Conservation (phyloP, 2,329 filamentous ascomycete species). For the Claviceps sp. region DNA sequence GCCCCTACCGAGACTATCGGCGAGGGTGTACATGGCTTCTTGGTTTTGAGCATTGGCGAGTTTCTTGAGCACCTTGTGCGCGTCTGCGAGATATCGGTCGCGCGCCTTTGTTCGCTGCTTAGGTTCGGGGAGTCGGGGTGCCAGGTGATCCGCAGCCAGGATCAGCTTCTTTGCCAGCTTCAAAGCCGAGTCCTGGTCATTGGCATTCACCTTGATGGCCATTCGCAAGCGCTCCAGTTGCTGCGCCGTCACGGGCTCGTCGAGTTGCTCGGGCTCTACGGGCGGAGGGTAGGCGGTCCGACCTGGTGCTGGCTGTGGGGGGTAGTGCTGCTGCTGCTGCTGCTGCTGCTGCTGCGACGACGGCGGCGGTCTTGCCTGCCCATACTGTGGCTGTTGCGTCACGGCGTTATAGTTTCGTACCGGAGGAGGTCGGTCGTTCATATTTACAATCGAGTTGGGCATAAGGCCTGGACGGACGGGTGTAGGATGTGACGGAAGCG, state of each 20-base stretch:
- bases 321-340: slow-evolving; percentile 8
- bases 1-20: slow-evolving; percentile 78
- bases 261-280: slow-evolving; percentile 1
- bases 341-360: slow-evolving; percentile 19
- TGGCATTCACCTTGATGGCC: slow-evolving; percentile 55
- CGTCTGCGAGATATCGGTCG: slow-evolving; percentile 74
- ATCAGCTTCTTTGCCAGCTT: slow-evolving; percentile 70
- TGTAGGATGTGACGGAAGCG: slow-evolving; percentile 45
- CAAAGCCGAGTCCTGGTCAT: slow-evolving; percentile 59
- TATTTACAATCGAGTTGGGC: slow-evolving; percentile 41
- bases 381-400: slow-evolving; percentile 20
- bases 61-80: slow-evolving; percentile 85
- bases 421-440: slow-evolving; percentile 44
- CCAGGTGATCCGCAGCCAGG: slow-evolving; percentile 68
- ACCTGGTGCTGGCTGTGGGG: neutral
- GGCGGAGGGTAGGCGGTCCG: neutral
- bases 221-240: slow-evolving; percentile 66
- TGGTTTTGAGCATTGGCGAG: slow-evolving; percentile 58
- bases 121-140: slow-evolving; percentile 51
- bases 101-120: slow-evolving; percentile 60
- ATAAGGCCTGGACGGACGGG: slow-evolving; percentile 52
- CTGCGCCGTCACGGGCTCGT: slow-evolving; percentile 54
- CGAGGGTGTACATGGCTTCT: slow-evolving; percentile 88
- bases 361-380: slow-evolving; percentile 16
- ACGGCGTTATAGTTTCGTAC: slow-evolving; percentile 41